phyloP scores from a whole-genome alignment of 257 asterid genomes.

The Orobanche coerulescens region DNA sequence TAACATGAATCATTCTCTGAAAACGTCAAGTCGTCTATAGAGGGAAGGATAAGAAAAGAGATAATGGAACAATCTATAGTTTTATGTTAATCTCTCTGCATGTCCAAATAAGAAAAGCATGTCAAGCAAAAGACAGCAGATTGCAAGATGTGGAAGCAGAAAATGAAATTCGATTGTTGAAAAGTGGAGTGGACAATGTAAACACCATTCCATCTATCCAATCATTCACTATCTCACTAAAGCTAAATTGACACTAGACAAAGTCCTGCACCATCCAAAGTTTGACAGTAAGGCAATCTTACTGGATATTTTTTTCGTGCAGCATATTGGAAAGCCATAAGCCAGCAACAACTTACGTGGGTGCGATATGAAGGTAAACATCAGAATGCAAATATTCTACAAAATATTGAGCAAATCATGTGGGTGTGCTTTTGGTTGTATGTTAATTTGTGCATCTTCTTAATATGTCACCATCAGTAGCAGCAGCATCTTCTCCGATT shows the following conservation, averaged over 20 bases:
- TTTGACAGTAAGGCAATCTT: not conserved
- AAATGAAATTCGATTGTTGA: not conserved
- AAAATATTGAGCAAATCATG: not conserved
- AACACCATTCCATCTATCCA: not conserved
- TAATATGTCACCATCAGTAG: not conserved
- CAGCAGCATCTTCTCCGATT: not conserved
- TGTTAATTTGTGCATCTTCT: not conserved
- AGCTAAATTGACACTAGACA: not conserved
- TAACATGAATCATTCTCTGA: too few species aligned
- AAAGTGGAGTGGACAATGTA: not conserved
- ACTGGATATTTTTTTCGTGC: not conserved
- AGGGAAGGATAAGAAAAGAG: not conserved
- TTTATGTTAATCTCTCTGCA: too few species aligned
- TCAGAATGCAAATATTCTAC: not conserved
- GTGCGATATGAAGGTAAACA: not conserved
- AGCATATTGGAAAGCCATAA: slow-evolving; percentile 1
- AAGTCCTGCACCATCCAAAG: not conserved
- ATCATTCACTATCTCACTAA: not conserved
- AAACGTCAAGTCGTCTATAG: too few species aligned
- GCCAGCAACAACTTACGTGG: not conserved
- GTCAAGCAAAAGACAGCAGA: not conserved
- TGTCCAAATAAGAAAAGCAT: not conserved
- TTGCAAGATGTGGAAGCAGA: not conserved
- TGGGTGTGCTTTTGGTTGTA: not conserved
- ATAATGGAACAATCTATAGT: not conserved